Base-by-base conservation (phyloP, 1,139 yeast genomes). In the Kurtzmaniella quercitrusa region DNA sequence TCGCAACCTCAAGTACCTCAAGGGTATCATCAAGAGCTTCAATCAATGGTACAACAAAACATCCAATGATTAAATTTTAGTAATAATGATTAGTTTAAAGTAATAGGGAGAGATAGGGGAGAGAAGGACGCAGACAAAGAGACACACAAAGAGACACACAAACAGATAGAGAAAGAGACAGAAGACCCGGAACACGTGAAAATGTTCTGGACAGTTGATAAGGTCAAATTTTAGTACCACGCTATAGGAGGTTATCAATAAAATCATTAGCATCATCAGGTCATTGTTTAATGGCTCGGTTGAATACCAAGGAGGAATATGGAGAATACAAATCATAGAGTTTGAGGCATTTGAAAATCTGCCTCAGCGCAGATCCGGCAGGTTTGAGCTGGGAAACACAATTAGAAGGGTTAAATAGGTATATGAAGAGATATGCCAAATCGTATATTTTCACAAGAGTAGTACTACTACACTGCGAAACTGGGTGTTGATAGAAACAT, bases 11-110 rank as follows among this genome's bases (percentile, higher is more conserved):
- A 36, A n/a, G 38, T 19, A 9, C 38, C 23, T 5, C 38, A 36
- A 21, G 16, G 15, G 12, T 36, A 19, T 19, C 38, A 36, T 36
- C 44, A 43, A 21, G 55, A 51, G 18, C 48, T 47, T 37, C 53
- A 50, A 40, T 53, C 50, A 41, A 48, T 49, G 43, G 49, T 48
- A 1, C 57, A 50, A 17, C 57, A 52, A 33, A 41, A 43, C 33
- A 43, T 43, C 19, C 42, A 29, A 31, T 38, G 23, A 43, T 27
- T n/a, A 10, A 27, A 11, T 23, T n/a, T n/a, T n/a, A n/a, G n/a
- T n/a, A n/a, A n/a, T n/a, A n/a, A n/a, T n/a, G n/a, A n/a, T n/a
- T n/a, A n/a, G n/a, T n/a, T n/a, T n/a, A n/a, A n/a, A n/a, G n/a
- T n/a, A n/a, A n/a, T n/a, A n/a, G n/a, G n/a, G n/a, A n/a, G n/a